phyloP scores from a whole-genome alignment of 345 rosid species.

The Eucalyptus microcorys region DNA sequence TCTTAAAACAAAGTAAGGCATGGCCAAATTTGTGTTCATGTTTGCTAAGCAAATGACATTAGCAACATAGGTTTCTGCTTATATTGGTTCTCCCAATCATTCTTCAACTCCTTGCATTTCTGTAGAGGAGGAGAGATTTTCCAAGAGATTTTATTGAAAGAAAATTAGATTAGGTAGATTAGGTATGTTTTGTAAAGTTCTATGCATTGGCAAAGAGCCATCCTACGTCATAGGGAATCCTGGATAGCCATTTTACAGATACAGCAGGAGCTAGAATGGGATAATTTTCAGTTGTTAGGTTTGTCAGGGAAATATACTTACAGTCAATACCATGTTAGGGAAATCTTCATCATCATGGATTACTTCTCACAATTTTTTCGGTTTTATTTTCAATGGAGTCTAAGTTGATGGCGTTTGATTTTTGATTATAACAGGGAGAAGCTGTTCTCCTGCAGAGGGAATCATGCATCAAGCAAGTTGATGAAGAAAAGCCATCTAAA shows the following conservation, averaged over 20 bases:
- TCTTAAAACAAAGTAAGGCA: neutral
- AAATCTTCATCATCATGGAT: neutral
- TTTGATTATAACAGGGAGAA: constrained; percentile 2
- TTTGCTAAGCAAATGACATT: neutral
- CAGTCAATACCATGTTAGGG: neutral
- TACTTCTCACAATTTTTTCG: neutral
- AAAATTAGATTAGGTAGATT: neutral
- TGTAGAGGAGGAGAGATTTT: neutral
- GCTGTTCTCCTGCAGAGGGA: constrained; percentile 21
- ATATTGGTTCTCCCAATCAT: neutral
- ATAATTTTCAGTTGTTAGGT: neutral
- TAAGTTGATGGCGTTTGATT: neutral
- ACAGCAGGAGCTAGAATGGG: neutral
- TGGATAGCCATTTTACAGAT: neutral
- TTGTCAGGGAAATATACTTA: neutral
- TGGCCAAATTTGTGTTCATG: neutral
- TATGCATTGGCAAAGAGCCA: neutral
- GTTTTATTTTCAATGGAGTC: neutral
- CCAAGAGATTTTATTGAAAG: neutral
- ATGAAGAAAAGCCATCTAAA: constrained; percentile 40
- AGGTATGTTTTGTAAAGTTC: neutral
- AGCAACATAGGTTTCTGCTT: neutral
- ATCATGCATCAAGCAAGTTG: constrained; percentile 10
- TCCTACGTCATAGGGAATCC: neutral
- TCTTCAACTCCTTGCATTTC: neutral